These are phyloP conservation scores for Kurtzmaniella quercitrusa DNA, from an alignment of 1,139 yeast species.

Conservation along the genomic window DNA sequence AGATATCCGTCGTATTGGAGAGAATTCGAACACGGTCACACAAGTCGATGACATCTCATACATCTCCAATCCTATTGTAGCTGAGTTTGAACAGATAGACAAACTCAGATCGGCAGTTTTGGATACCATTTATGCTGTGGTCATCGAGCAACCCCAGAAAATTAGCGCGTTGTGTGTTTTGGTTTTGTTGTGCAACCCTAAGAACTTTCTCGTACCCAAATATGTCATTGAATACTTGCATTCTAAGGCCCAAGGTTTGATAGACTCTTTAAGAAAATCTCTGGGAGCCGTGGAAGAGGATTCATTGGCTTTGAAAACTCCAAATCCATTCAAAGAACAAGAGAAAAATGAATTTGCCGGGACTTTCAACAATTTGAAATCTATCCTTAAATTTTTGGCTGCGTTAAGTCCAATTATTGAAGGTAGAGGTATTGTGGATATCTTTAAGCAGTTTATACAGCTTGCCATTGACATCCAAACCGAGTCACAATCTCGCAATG, in stretches of 20 bases:
- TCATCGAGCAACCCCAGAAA: conserved; percentile 89
- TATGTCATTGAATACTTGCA: conserved; percentile 68
- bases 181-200: conserved; percentile 63
- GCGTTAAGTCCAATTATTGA: conserved; percentile 60
- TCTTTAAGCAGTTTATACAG: conserved; percentile 54
- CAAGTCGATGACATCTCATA: conserved; percentile 66
- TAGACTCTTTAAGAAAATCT: conserved; percentile 26
- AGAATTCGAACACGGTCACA: conserved; percentile 46
- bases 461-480: conserved; percentile 56
- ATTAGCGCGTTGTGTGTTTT: conserved; percentile 68
- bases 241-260: conserved; percentile 51
- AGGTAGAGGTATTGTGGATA: conserved; percentile 44
- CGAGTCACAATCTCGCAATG: conserved; percentile 34
- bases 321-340: conserved; percentile 7
- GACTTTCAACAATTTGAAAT: conserved; percentile 68
- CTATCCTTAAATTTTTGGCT: conserved; percentile 66
- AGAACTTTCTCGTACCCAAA: conserved; percentile 65
- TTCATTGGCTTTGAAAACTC: conserved; percentile 1
- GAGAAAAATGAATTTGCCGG: conserved; percentile 48
- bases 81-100: conserved; percentile 66
- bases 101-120: conserved; percentile 57
- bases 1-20: conserved; percentile 66
- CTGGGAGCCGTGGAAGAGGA: conserved; percentile 14
- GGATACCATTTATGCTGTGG: conserved; percentile 63
- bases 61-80: conserved; percentile 61